A percentile compares a stretch with the other conserved stretches of the same genome.
phyloP scores from a whole-genome alignment of 805 yeast genomes.

The Diddensiella santjacobensis region DNA sequence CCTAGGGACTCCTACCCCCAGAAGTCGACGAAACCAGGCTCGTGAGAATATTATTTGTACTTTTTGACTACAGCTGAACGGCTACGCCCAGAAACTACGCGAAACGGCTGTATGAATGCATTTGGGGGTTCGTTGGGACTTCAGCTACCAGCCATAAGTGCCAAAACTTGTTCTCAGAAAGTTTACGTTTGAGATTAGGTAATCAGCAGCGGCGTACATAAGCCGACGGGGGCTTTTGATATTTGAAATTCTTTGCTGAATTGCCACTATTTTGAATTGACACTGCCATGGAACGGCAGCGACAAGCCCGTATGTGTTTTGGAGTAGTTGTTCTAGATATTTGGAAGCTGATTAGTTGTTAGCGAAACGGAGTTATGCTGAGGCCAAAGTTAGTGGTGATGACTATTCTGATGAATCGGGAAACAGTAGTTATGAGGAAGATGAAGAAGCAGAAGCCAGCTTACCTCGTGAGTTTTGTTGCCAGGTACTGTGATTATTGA shows the following conservation, averaged over 20 bases:
- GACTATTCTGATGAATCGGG: constrained; percentile 19
- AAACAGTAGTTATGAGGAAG: constrained; percentile 24
- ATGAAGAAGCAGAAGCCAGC: constrained; percentile 23
- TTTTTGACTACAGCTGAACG: too few species aligned
- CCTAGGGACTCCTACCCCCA: too few species aligned
- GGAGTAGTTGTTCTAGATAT: not conserved
- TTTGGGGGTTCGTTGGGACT: too few species aligned
- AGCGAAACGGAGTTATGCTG: constrained; percentile 18
- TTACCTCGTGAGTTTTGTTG: constrained; percentile 7
- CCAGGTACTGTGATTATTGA: not conserved
- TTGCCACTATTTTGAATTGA: not conserved
- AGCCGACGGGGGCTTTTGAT: not conserved
- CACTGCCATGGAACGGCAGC: constrained; percentile 7
- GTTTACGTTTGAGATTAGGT: too few species aligned
- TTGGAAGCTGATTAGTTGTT: not conserved
- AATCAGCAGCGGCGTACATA: not conserved
- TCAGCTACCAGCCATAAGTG: too few species aligned
- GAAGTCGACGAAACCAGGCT: too few species aligned
- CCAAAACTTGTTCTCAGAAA: too few species aligned
- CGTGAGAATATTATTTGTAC: too few species aligned
- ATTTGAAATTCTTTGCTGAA: not conserved
- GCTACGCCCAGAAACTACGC: too few species aligned
- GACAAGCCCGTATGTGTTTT: constrained; percentile 9
- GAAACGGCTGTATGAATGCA: too few species aligned
- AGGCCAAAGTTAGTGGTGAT: constrained; percentile 15